Base-by-base conservation (phyloP, 2,329 filamentous ascomycete species). In the Fusarium metavorans region DNA sequence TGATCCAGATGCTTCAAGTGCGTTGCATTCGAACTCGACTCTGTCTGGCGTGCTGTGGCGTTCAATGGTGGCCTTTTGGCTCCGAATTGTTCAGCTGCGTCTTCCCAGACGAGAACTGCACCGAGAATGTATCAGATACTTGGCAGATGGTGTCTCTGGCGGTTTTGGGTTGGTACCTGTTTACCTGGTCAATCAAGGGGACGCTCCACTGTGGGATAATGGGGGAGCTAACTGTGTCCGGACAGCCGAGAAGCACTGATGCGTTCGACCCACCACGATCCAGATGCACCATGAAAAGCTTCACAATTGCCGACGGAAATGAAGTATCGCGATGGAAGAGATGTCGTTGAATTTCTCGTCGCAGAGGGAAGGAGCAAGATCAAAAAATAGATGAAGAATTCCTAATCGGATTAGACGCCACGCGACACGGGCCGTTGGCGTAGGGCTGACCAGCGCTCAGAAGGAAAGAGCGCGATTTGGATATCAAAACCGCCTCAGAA, bases 101-200 rank as follows among this genome's bases (percentile, higher is more conserved):
- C 18, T 56, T 35, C 32, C 50, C 27, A 56, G 52, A 56, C 52
- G 52, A 56, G 14, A 20, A 56, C 6, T 35, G 52, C 32, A 23
- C 5, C 52, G 52, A 56, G 52, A 32, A 56, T 56, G 52, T 56
- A 56, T 56, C 52, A 56, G 48, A 52, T n/a, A 52, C 48, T 52
- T 52, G 48, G 48, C 48, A n/a, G 11, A 52, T 13, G 25, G 18
- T 52, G 48, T 8, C 27, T 52, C 27, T 30, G 25, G 34, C 39
- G 37, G 27, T 32, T 39, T 18, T 30, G 10, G 48, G 30, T 13
- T 30, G 25, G 48, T 52, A 52, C 48, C 27, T 30, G 27, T 52
- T 32, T n/a, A n/a, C 48, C 48, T 52, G 48, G 48, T 52, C 48
- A 32, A 32, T 52, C 18, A 52, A 52, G 27, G 43, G 43, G 45